A percentile compares a stretch with the other conserved stretches of the same genome.
Conservation (phyloP, 495 filamentous ascomycete genomes). For the Neurospora discreta region DNA sequence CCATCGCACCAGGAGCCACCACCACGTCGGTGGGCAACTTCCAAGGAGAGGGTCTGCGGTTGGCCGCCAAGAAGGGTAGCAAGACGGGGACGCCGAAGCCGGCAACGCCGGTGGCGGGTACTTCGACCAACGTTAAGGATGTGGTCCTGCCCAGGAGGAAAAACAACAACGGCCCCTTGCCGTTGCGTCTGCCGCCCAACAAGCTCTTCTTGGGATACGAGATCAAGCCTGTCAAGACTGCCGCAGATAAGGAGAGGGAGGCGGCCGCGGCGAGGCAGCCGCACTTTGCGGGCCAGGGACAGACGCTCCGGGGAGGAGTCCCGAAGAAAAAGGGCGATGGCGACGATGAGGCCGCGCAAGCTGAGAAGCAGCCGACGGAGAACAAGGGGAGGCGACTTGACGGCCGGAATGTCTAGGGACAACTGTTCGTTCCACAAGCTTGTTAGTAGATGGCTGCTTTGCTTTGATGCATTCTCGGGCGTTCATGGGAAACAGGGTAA, state of each 20-base stretch:
- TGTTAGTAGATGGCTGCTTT: neutral
- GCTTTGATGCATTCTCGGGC: neutral
- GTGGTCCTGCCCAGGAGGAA: constrained; percentile 30
- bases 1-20: constrained; percentile 73
- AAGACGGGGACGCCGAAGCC: constrained; percentile 72
- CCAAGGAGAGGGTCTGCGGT: constrained; percentile 58
- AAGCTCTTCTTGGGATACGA: constrained; percentile 96
- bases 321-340: constrained; percentile 38
- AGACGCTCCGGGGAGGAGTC: constrained; percentile 63
- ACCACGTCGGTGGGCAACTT: constrained; percentile 66
- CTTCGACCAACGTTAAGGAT: constrained; percentile 46
- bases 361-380: constrained; percentile 24
- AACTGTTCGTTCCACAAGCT: neutral
- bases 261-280: constrained; percentile 53
- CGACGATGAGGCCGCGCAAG: constrained; percentile 23
- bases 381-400: constrained; percentile 25
- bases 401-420: constrained; percentile 18
- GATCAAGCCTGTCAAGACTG: constrained; percentile 74
- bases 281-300: constrained; percentile 77
- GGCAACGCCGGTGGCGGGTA: constrained; percentile 64
- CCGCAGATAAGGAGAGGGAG: constrained; percentile 56
- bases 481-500: neutral
- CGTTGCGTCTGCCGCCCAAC: constrained; percentile 72
- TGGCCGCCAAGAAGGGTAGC: constrained; percentile 68
- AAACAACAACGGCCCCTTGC: constrained; percentile 76